Evolutionary conservation across 345 rosid species (phyloP).

Genomic region (Balakata baccata): DNA sequence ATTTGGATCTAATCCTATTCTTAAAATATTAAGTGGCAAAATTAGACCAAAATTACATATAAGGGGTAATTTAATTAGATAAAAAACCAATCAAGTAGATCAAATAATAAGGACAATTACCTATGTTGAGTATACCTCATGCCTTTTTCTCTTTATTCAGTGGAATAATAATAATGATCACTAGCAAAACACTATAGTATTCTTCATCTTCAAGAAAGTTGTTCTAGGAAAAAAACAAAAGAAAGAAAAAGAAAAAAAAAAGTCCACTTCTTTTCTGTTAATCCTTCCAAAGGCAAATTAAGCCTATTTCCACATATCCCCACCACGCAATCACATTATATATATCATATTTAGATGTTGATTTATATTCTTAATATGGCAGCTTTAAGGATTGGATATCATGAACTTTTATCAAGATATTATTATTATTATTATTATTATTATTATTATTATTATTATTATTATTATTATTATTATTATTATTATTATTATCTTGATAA

Average conservation of each 20-base stretch:
- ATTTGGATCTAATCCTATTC: no score
- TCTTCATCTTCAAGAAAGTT: conserved; percentile 19
- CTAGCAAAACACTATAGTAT: conserved; percentile 12
- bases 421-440: no score
- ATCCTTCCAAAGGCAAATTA: conserved; percentile 17
- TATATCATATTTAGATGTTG: not conserved
- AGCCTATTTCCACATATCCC: not conserved
- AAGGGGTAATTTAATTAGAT: no score
- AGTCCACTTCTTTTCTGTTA: conserved; percentile 33
- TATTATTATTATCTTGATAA: conserved; percentile 8
- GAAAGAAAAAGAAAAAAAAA: conserved; percentile 30
- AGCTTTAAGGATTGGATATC: conserved; percentile 3
- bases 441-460: no score
- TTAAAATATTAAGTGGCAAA: no score
- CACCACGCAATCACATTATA: conserved; percentile 19
- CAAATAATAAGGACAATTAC: no score
- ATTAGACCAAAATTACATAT: no score
- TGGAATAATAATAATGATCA: conserved; percentile 2
- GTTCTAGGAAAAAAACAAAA: conserved; percentile 25
- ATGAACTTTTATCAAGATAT: conserved; percentile 1
- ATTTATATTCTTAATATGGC: not conserved
- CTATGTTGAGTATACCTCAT: no score
- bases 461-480: no score
- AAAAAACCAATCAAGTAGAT: no score
- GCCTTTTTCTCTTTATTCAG: conserved; percentile 9